These are phyloP conservation scores for Boletus fagicola DNA, from an alignment of 768 basidiomycete genomes.

Conservation along the genomic window DNA sequence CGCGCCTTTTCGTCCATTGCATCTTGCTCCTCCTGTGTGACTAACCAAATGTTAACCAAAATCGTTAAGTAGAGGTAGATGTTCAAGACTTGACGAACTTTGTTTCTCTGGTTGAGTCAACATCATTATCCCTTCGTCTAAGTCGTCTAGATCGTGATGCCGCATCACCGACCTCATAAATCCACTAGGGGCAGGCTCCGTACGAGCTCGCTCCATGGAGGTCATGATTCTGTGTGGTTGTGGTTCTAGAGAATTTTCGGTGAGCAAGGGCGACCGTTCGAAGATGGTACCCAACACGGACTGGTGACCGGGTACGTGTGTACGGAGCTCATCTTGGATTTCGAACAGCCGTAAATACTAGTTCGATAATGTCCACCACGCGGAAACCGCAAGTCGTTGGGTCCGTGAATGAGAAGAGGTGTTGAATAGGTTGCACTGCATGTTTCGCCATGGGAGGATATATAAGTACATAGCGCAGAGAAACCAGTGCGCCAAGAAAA, in stretches of 20 bases:
- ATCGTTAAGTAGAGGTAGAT: background rate
- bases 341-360: background rate
- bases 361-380: background rate
- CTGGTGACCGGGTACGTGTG: conserved; percentile 8
- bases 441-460: background rate
- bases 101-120: conserved; percentile 10
- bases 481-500: conserved; percentile 20
- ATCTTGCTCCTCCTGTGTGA: conserved; percentile 51
- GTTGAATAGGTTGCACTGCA: background rate
- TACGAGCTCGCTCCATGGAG: conserved; percentile 12
- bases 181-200: conserved; percentile 16
- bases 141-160: conserved; percentile 2
- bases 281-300: background rate
- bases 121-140: conserved; percentile 17
- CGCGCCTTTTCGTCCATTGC: conserved; percentile 44
- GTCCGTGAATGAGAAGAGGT: background rate
- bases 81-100: conserved; percentile 13
- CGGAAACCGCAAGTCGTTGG: conserved; percentile 2
- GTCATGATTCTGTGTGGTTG: conserved; percentile 15
- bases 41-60: conserved; percentile 20
- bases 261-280: background rate
- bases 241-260: conserved; percentile 4
- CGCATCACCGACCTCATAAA: conserved; percentile 26
- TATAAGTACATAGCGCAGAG: background rate
- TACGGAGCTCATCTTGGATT: conserved; percentile 11